Base-by-base conservation (phyloP, 441 rosid species). In the Corymbia citriodora region DNA sequence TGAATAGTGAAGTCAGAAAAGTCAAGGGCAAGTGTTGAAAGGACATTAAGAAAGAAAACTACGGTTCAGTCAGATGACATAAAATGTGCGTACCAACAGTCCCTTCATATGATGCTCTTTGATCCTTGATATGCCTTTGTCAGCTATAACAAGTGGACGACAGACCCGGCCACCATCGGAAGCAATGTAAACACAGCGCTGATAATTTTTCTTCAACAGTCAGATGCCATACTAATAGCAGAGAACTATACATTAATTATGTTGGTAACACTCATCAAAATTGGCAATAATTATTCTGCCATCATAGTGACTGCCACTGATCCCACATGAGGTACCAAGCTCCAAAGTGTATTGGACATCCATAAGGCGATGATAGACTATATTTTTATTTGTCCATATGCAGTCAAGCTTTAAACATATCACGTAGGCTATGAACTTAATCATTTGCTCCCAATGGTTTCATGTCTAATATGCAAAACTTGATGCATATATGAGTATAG, bases 131-230 rank as follows among this genome's bases (percentile, higher is more conserved):
- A 95, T 91, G 88, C 99, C 99, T 92, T 95, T 95, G 94, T 98
- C 99, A 65, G 99, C 99, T 91, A 98, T 96, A 92, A 98, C 99
- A 88, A 98, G 97, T n/a, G 99, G 99, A 92, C 99, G 99, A 94
- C 99, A 97, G 92, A 98, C 99, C 90, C 99, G 97, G 90, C 99
- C 99, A 90, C 98, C 99, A 95, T 98, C 99, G 91, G 99, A 97
- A 93, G 99, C 99, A 93, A 98, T 94, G 91, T 98, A 96, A 87
- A 98, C 98, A 93, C 96, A 95, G 70, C 93, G 94, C 99, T 98
- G 96, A 53, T 88, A 90, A 49, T 19, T 57, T 82, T 74, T 82
- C 45, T 25, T 57, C 88, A 48, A 83, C 27, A 7, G 88, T 59
- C 88, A 89, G 70, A 57, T 48, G 72, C 70, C 33, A 61, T 5